Evolutionary conservation across 208 protist genomes (phyloP), one percentile per base, ranked within the genome.

Genomic region (Trypanosoma theileri): DNA sequence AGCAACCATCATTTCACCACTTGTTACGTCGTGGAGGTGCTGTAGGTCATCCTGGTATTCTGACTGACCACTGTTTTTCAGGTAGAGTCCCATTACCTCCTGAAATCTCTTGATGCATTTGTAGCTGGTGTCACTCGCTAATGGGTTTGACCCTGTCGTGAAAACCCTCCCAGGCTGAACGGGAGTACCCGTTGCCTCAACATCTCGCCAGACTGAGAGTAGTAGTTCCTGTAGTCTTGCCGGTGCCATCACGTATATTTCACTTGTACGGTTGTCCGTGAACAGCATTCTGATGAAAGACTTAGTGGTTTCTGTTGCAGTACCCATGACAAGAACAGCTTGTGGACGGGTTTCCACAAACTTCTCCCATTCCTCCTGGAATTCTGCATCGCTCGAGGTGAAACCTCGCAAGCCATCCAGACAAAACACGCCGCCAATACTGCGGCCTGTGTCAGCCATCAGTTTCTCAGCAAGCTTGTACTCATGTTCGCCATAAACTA

Each of bases 321-420:
- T 35, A 17, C 70, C 77, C n/a, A 73, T 82, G 14, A 86, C 16
- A 7, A 91, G 56, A 40, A 85, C 66, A 28, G 64, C 85, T 75
- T 91, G 82, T 52, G 75, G 75, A 48, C 57, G 53, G 7, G 67
- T 57, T 48, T 77, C 63, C 19, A 77, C 82, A 70, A 88, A 85
- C 4, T 35, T 42, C 51, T 79, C 65, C 51, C 81, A 91, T 24
- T 55, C 58, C 17, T 22, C 51, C 28, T 69, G 2, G 35, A 81
- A 73, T 0, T 79, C 31, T 11, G 55, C 31, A 26, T 55, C 19
- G 21, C 51, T 58, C 46, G 67, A 67, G 14, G 45, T 51, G n/a
- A n/a, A 41, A 9, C 8, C 21, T 13, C 40, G 19, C 21, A 4
- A 26, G 12, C 52, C 24, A 21, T 54, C 28, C 13, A 74, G 31